Evolutionary conservation across 441 rosid genomes (phyloP), one percentile per base, ranked within the genome.

Genomic region (Monsonia emarginata): DNA sequence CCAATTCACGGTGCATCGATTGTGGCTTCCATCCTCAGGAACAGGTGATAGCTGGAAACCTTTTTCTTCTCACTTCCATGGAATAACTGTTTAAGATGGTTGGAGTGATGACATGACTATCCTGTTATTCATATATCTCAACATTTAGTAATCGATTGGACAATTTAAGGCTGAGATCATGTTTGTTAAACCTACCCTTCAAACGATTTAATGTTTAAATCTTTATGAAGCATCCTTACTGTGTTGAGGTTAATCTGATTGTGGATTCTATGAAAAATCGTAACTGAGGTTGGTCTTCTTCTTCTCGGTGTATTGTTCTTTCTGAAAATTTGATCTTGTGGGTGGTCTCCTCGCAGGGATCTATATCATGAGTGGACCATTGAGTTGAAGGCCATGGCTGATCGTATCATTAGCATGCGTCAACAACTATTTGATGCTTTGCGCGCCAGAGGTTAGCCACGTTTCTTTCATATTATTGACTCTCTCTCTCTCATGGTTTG

Each of bases 1-100:
- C 97, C 98, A 24, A 85, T 90, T 46, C 98, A 89, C 44, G 97
- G 98, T 69, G 97, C 95, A 63, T 89, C 97, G 1, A 90, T 89
- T 52, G 97, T 89, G 58, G 95, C 95, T 66, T 52, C 72, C 68
- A 85, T 88, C 63, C 80, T 88, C 50, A 83, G 74, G 75, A 82
- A 88, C 73, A 81, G 89, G 95, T 82, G 78, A 79, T n/a, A 25
- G 2, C 31, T 18, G 4, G 18, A 21, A 50, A 50, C 57, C 18
- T 1, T 50, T 50, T 50, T 21, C 6, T 8, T 18, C 6, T 8
- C 5, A 50, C 10, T 26, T 16, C 56, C 56, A 18, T 48, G 56
- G 18, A 16, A 18, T 18, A 21, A 50, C 26, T 21, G 0, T 2
- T 19, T 8, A 2, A n/a, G n/a, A n/a, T 32, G 36, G 36, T 32